Evolutionary conservation across 805 yeast genomes (phyloP), one percentile per base, ranked within the genome.

Genomic region (Debaryomyces prosopidis): DNA sequence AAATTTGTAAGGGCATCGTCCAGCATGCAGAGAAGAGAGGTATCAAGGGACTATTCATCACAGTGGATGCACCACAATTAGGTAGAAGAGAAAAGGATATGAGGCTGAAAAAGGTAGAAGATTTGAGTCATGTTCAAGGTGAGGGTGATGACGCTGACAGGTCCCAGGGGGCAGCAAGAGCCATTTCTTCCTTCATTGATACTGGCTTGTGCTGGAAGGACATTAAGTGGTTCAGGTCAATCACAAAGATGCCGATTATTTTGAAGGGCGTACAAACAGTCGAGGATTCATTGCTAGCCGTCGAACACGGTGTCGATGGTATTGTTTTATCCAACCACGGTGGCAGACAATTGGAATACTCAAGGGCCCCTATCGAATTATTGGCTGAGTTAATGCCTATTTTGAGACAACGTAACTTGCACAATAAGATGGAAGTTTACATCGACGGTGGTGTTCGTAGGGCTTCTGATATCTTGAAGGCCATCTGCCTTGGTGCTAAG

Each of bases 51-150:
- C 71, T 90, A 28, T 89, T 89, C 59, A 81, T 90, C 52, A 90
- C 97, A 0, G 96, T 89, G 6, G 97, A 90, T 71, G 96, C 97
- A 0, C 97, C 97, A 5, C 85, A 87, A 49, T 73, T 90, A 36
- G 97, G 97, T 11, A 81, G 94, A 51, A 81, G 97, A 55, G 97
- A 91, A 65, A 90, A 89, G 65, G 96, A 89, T 59, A 79, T 81
- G 81, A 79, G 89, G 50, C 66, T 81, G 45, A 85, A 86, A 60
- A 78, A 78, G 49, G 65, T 70, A 15, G 79, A 70, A 32, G 75
- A 71, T 33, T 52, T 63, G 11, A 65, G 77, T 11, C 75, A 73
- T 61, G 79, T 75, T 41, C 76, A 77, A 56, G 75, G 76, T 12
- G 76, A 71, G 4, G 73, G 75, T 1, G 81, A 80, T 42, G 72